phyloP scores from a whole-genome alignment of 106 monocot genomes.

The Gastrodia elata region DNA sequence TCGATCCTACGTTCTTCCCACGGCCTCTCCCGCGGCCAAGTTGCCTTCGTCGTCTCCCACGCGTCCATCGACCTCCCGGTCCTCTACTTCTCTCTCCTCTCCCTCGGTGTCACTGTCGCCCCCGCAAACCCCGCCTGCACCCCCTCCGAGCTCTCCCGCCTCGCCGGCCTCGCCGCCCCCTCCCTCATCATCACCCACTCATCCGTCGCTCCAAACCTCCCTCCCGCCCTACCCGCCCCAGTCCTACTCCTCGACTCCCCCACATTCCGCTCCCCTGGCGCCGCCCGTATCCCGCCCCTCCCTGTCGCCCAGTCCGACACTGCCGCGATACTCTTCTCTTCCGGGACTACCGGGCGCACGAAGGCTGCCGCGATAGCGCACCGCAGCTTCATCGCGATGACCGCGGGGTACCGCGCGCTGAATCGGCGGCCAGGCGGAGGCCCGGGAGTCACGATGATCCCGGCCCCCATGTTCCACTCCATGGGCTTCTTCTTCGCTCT shows the following conservation, averaged over 20 bases:
- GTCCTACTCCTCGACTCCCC: conserved; percentile 40
- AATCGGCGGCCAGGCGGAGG: background rate
- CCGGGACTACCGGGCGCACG: conserved; percentile 59
- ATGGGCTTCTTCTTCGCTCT: conserved; percentile 43
- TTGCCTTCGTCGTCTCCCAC: conserved; percentile 42
- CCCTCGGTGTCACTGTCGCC: conserved; percentile 41
- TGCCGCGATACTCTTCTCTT: conserved; percentile 67
- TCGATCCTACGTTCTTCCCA: conserved; percentile 8
- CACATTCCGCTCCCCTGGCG: conserved; percentile 25
- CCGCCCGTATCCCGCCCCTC: background rate
- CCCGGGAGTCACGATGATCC: conserved; percentile 18
- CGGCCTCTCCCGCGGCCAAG: conserved; percentile 29
- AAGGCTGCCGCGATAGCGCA: conserved; percentile 64
- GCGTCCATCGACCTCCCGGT: conserved; percentile 32
- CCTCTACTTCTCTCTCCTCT: conserved; percentile 59
- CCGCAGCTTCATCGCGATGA: conserved; percentile 54
- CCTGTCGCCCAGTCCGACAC: conserved; percentile 34
- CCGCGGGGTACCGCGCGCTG: conserved; percentile 14
- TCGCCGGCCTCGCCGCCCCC: conserved; percentile 32
- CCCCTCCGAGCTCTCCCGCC: conserved; percentile 39
- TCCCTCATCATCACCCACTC: conserved; percentile 34
- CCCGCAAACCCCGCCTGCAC: conserved; percentile 59
- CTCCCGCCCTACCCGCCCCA: conserved; percentile 9
- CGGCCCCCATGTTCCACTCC: conserved; percentile 69
- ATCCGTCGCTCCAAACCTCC: conserved; percentile 24